phyloP scores from a whole-genome alignment of 305 asterid species.

The Euphrasia arctica region DNA sequence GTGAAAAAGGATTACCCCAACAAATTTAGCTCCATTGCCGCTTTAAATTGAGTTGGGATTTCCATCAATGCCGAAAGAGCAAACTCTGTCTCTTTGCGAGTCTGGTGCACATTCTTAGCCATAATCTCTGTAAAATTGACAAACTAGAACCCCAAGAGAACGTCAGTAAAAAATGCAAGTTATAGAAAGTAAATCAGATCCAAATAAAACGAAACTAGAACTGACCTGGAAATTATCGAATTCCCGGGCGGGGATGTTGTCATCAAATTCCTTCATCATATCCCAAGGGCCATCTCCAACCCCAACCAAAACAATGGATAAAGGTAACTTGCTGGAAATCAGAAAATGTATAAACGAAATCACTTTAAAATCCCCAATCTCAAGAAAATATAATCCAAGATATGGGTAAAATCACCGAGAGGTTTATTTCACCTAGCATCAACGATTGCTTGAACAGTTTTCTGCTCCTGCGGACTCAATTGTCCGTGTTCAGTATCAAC shows the following conservation, averaged over 20 bases:
- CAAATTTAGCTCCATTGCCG: constrained; percentile 62
- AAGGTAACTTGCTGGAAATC: not conserved
- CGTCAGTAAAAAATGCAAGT: constrained; percentile 17
- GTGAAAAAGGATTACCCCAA: constrained; percentile 45
- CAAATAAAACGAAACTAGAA: constrained; percentile 12
- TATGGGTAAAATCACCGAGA: not conserved
- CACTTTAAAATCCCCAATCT: not conserved
- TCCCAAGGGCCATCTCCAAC: constrained; percentile 18
- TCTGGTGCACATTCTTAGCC: constrained; percentile 48
- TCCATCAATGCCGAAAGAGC: constrained; percentile 83
- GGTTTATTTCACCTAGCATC: constrained; percentile 46
- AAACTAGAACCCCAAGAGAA: constrained; percentile 40
- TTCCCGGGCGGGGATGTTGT: constrained; percentile 1
- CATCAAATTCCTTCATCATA: constrained; percentile 12
- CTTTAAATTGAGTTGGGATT: constrained; percentile 74
- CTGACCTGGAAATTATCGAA: constrained; percentile 13
- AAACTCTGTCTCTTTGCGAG: constrained; percentile 76
- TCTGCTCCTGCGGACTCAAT: constrained; percentile 65
- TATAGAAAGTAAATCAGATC: not conserved
- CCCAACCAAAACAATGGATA: constrained; percentile 7
- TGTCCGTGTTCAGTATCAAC: constrained; percentile 50
- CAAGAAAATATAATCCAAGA: constrained; percentile 14
- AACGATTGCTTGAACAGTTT: constrained; percentile 60
- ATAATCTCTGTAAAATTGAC: constrained; percentile 77
- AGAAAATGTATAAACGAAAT: not conserved